Evolutionary conservation across 129 eudicot species (phyloP), one percentile per base, ranked within the genome.

Genomic region (Flaveria robusta): DNA sequence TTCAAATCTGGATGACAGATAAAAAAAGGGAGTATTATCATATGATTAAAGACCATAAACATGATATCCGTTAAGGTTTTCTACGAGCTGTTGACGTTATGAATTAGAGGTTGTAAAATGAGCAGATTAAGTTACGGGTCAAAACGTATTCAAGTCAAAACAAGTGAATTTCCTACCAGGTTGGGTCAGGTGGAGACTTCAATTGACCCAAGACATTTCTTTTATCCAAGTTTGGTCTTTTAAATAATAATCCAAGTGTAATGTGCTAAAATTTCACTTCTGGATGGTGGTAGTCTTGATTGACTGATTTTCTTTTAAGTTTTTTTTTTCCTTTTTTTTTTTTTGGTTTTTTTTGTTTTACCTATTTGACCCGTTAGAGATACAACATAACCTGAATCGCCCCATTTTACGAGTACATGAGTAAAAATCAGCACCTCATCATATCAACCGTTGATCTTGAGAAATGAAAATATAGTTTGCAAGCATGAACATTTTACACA

Each of bases 1-100:
- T 69, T 80, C 85, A 83, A 86, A 79, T 75, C 87, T 82, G 78
- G 71, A 83, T 22, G 69, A 80, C 45, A 55, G 66, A 43, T 39
- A 31, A 34, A 71, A 8, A 26, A 23, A 15, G 4, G 19, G 9
- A 7, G 10, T 27, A 27, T 24, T 2, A 34, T 34, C 3, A 34
- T 34, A 34, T 34, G 39, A 34, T 34, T 5, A 7, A 7, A 34
- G 39, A 34, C 39, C 39, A 34, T 34, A 34, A 34, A 34, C 39
- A 34, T 34, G 39, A 34, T 34, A 34, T 34, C 39, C 5, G 37
- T 31, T 31, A 31, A 31, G 37, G 37, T 31, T 31, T 31, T 31
- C 37, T 31, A 31, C 7, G 37, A 31, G 37, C 5, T 4, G 5
- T 34, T 34, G 39, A 5, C 39, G 7, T 27, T 27, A 2, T 2